phyloP scores from a whole-genome alignment of 2,329 filamentous ascomycete genomes.

The Teratosphaeria gauchensis region DNA sequence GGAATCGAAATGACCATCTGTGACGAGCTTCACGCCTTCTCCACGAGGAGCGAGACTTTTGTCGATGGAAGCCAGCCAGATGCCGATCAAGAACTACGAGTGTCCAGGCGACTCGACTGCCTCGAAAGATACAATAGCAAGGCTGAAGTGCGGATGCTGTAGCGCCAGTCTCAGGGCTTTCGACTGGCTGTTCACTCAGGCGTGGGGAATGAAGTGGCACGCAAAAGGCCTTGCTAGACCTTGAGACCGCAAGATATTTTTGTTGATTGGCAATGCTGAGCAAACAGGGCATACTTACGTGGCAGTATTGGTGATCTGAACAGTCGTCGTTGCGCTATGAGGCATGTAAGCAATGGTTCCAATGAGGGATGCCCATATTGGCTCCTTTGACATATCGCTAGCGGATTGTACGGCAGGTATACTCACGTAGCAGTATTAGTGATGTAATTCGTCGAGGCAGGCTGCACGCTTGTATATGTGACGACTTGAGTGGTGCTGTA shows the following conservation, averaged over 20 bases:
- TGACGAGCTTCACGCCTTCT: too few relatives aligned
- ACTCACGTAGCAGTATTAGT: neutral
- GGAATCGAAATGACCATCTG: too few relatives aligned
- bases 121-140: too few relatives aligned
- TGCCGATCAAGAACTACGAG: too few relatives aligned
- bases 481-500: neutral
- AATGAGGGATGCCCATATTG: neutral
- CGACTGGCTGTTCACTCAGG: too few relatives aligned
- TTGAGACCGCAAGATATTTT: neutral
- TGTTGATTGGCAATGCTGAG: too few relatives aligned
- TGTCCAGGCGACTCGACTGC: too few relatives aligned
- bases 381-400: neutral
- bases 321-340: neutral
- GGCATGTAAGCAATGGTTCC: neutral
- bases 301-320: neutral
- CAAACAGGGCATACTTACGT: neutral
- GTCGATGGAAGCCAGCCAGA: too few relatives aligned
- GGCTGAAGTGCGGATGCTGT: too few relatives aligned
- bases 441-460: neutral
- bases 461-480: neutral
- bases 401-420: neutral
- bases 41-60: too few relatives aligned
- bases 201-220: neutral
- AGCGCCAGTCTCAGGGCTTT: too few relatives aligned
- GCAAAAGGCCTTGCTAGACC: neutral